Evolutionary conservation across 306 rosid genomes (phyloP), one percentile per base, ranked within the genome.

Genomic region (Herpetospermum pedunculosum): DNA sequence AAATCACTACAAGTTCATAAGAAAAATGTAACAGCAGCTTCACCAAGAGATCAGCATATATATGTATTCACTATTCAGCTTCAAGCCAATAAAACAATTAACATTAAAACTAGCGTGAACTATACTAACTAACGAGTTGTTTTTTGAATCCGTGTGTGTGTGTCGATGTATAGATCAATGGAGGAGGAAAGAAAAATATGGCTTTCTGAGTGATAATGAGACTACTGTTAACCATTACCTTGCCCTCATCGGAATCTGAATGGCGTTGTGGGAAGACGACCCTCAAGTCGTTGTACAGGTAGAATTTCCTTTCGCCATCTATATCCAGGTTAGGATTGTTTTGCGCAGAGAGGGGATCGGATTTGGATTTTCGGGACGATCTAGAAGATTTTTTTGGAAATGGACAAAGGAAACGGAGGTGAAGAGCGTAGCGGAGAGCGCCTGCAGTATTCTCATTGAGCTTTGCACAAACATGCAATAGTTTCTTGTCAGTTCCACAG

Each of bases 261-360:
- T 92, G 97, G 69, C 99, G 96, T 67, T 95, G 99, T 50, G 99
- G 99, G 73, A 95, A 95, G 80, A 95, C 99, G 37, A 84, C 99
- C 85, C 87, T 82, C 78, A 95, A 29, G 81, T 91, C 99, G 73
- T 95, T 92, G 85, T 87, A 95, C 19, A 95, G 78, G 79, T 89
- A 95, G 83, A 95, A 91, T 81, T 88, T 95, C 60, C 97, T 87
- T 37, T 89, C 92, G 25, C 84, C 88, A 19, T 81, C 87, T 41
- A 16, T 35, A 80, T 77, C 85, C 46, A 83, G 76, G 73, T 85
- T 84, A n/a, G 71, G 75, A 60, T 85, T 89, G 69, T 81, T 84
- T 75, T 81, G 83, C 40, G 77, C 41, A 70, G 88, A 84, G 75
- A 69, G 50, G 9, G 75, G 70, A 44, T 80, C 81, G 54, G 84